Evolutionary conservation across 495 filamentous ascomycete genomes (phyloP).

Genomic region (Hypoxylon crocopeplum): DNA sequence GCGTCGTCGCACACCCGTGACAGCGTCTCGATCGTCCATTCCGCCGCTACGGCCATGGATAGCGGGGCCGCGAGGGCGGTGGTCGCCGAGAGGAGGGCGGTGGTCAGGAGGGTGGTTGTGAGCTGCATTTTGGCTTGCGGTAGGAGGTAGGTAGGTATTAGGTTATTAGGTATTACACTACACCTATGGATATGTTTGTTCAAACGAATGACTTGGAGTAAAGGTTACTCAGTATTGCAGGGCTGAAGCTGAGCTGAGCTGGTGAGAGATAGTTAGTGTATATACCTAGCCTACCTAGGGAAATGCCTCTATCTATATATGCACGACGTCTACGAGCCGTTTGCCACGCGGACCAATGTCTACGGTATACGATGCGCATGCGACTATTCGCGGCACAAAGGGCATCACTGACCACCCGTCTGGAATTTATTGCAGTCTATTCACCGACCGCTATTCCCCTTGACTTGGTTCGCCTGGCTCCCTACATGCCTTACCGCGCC

Average conservation of each 20-base stretch:
- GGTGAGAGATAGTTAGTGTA: no score
- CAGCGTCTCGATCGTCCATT: slow-evolving; percentile 58
- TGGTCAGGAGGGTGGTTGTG: slow-evolving; percentile 48
- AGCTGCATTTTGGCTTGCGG: slow-evolving; percentile 55
- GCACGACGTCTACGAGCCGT: neutral
- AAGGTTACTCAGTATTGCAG: neutral
- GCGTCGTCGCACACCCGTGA: slow-evolving; percentile 55
- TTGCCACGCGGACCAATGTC: slow-evolving; percentile 1
- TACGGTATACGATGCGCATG: neutral
- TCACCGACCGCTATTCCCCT: neutral
- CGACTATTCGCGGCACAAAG: neutral
- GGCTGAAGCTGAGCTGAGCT: slow-evolving; percentile 10
- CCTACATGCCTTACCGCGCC: slow-evolving; percentile 12
- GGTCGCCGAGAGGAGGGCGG: slow-evolving; percentile 46
- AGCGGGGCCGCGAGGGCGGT: slow-evolving; percentile 51
- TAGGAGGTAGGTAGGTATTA: slow-evolving; percentile 2
- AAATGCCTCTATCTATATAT: slow-evolving; percentile 15
- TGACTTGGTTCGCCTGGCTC: neutral
- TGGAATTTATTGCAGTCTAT: slow-evolving; percentile 14
- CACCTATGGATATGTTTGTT: neutral
- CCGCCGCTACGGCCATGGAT: slow-evolving; percentile 49
- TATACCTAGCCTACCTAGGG: no score
- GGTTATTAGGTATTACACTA: slow-evolving; percentile 4
- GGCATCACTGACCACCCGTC: slow-evolving; percentile 6
- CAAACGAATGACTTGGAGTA: slow-evolving; percentile 15